These are phyloP conservation scores for Rhodotorula diobovata DNA, from an alignment of 768 basidiomycete genomes.

Conservation along the genomic window DNA sequence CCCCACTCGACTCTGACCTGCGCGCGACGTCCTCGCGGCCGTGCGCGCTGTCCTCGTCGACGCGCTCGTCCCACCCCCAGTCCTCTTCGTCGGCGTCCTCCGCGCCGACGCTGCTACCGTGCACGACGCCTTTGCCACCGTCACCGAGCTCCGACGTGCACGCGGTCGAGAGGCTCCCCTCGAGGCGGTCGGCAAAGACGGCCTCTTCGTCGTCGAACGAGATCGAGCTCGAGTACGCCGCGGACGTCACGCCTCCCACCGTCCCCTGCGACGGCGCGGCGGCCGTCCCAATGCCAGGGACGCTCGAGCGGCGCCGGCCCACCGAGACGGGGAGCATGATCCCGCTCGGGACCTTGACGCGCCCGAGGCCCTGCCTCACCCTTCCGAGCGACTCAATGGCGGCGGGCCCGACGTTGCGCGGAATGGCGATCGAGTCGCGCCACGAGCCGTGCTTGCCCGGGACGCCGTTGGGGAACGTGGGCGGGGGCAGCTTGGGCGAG, in stretches of 20 bases:
- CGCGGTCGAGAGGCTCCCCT: slow-evolving; percentile 9
- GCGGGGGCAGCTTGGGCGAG: slow-evolving; percentile 19
- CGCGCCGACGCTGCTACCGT: neutral
- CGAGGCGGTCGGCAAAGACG: slow-evolving; percentile 35
- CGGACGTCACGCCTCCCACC: neutral
- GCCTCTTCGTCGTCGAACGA: slow-evolving; percentile 43
- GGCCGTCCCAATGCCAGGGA: too few species aligned
- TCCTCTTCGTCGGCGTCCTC: slow-evolving; percentile 9
- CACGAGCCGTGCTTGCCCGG: slow-evolving; percentile 35
- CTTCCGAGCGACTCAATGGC: slow-evolving; percentile 32
- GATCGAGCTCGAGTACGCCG: slow-evolving; percentile 27
- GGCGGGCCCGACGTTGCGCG: slow-evolving; percentile 11
- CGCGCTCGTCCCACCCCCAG: slow-evolving; percentile 23
- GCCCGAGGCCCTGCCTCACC: slow-evolving; percentile 20
- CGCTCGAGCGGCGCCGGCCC: neutral
- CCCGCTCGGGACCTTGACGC: slow-evolving; percentile 3
- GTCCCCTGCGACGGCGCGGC: neutral
- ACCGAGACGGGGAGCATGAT: neutral
- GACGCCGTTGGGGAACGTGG: slow-evolving; percentile 38
- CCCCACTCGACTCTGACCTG: slow-evolving; percentile 1
- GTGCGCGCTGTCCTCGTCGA: neutral
- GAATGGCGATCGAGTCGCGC: slow-evolving; percentile 29
- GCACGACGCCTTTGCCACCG: neutral
- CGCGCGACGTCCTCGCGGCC: neutral
- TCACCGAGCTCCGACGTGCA: slow-evolving; percentile 30